These are phyloP conservation scores for Ceratobasidium sp. DNA, from an alignment of 1,284 basidiomycete species.

Conservation along the genomic window DNA sequence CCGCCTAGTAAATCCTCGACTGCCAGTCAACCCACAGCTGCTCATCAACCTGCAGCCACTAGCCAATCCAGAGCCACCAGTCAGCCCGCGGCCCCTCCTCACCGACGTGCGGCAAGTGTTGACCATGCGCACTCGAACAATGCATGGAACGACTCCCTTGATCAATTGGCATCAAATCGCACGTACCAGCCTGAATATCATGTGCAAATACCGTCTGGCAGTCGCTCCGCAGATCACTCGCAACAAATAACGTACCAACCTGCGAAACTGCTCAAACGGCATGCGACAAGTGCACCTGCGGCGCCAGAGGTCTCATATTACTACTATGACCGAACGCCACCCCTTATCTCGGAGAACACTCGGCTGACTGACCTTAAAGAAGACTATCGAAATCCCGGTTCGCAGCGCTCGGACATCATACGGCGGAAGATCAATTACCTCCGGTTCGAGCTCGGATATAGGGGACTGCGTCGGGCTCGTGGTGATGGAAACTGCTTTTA, in stretches of 20 bases:
- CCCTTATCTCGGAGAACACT: slow-evolving; percentile 3
- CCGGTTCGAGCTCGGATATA: slow-evolving; percentile 37
- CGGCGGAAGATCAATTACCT: slow-evolving; percentile 41
- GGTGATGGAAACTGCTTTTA: slow-evolving; percentile 41
- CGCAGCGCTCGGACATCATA: slow-evolving; percentile 28
- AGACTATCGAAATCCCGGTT: slow-evolving; percentile 33
- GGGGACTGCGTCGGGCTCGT: slow-evolving; percentile 28
- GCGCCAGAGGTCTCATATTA: slow-evolving; percentile 16
- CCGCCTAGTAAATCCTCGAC: background rate
- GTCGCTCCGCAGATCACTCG: background rate
- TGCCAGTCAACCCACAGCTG: too few relatives aligned
- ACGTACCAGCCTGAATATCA: slow-evolving; percentile 15
- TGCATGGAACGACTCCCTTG: background rate
- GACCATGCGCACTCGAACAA: slow-evolving; percentile 7
- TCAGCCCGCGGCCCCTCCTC: too few relatives aligned
- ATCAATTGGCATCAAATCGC: background rate
- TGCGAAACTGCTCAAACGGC: slow-evolving; percentile 33
- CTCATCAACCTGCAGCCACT: too few relatives aligned
- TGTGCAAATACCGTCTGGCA: slow-evolving; percentile 9
- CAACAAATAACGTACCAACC: background rate
- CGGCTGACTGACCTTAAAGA: slow-evolving; percentile 33
- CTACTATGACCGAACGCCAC: slow-evolving; percentile 27
- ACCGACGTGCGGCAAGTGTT: slow-evolving; percentile 3
- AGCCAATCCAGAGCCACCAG: too few relatives aligned
- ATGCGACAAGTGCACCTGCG: slow-evolving; percentile 10